A percentile compares a stretch with the other conserved stretches of the same genome.
Conservation (phyloP, 2,329 filamentous ascomycete genomes). For the Periconia sp. region DNA sequence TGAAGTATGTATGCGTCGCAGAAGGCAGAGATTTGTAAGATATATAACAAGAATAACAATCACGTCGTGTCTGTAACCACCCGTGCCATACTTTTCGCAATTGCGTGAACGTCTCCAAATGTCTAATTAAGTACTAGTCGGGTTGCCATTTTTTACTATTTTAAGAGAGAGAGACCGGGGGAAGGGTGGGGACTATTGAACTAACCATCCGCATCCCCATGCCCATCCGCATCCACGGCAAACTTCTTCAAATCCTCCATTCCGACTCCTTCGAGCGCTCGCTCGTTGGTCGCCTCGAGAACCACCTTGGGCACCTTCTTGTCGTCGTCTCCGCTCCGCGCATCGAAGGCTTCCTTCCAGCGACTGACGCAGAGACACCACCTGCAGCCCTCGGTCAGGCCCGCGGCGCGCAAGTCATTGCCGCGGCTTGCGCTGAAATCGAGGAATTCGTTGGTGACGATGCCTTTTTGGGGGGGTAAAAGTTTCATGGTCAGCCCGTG, state of each 20-base stretch:
- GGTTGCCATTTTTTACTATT: too few relatives aligned
- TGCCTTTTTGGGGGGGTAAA: slow-evolving; percentile 32
- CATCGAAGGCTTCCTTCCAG: slow-evolving; percentile 66
- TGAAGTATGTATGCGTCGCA: too few relatives aligned
- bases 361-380: slow-evolving; percentile 68
- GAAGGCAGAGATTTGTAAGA: too few relatives aligned
- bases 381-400: slow-evolving; percentile 64
- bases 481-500: background rate
- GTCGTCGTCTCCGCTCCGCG: slow-evolving; percentile 55
- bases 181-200: too few relatives aligned
- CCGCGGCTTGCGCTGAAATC: slow-evolving; percentile 65
- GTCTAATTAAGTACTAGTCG: too few relatives aligned
- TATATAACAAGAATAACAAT: too few relatives aligned
- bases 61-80: too few relatives aligned
- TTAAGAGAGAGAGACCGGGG: too few relatives aligned
- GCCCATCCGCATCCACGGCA: slow-evolving; percentile 47
- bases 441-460: slow-evolving; percentile 66
- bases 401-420: slow-evolving; percentile 63
- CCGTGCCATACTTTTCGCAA: too few relatives aligned
- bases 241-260: slow-evolving; percentile 59
- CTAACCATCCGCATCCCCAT: too few relatives aligned
- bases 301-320: slow-evolving; percentile 57
- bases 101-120: too few relatives aligned
- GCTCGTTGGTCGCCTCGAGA: slow-evolving; percentile 60
- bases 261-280: slow-evolving; percentile 55